These are phyloP conservation scores for Astrothelium subdiscretum DNA, from an alignment of 495 filamentous ascomycete genomes.

Conservation along the genomic window DNA sequence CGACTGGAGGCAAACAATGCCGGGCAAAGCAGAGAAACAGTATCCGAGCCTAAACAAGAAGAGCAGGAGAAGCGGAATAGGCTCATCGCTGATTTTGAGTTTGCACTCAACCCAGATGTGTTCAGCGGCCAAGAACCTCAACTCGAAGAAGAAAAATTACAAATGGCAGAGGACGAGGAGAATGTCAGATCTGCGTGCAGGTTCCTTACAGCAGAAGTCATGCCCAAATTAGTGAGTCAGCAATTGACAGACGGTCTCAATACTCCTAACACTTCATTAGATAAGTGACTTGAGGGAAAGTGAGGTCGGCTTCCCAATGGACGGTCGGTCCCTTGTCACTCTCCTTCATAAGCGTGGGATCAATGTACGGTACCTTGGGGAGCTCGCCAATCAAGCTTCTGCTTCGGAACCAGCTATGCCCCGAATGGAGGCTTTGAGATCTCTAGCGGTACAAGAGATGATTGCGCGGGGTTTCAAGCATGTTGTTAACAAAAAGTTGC, in stretches of 20 bases:
- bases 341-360: slow-evolving; percentile 95
- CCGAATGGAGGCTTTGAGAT: slow-evolving; percentile 63
- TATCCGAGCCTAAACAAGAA: slow-evolving; percentile 22
- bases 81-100: slow-evolving; percentile 64
- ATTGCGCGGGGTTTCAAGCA: slow-evolving; percentile 91
- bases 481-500: slow-evolving; percentile 64
- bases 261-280: slow-evolving; percentile 22
- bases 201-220: slow-evolving; percentile 58
- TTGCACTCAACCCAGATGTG: slow-evolving; percentile 87
- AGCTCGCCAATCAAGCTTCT: slow-evolving; percentile 52
- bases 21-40: slow-evolving; percentile 11
- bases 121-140: slow-evolving; percentile 87
- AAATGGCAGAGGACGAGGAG: slow-evolving; percentile 75
- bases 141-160: slow-evolving; percentile 77
- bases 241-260: background rate
- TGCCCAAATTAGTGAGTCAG: slow-evolving; percentile 48
- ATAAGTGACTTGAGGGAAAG: slow-evolving; percentile 79
- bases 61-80: slow-evolving; percentile 53
- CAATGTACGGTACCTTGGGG: slow-evolving; percentile 91
- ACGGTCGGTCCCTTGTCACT: slow-evolving; percentile 77
- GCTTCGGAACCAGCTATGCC: background rate
- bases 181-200: slow-evolving; percentile 77
- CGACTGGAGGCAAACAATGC: slow-evolving; percentile 9
- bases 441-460: slow-evolving; percentile 81
- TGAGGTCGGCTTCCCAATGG: slow-evolving; percentile 96